Base-by-base conservation (phyloP, 2,329 filamentous ascomycete species). In the Pseudocercospora crystallina region DNA sequence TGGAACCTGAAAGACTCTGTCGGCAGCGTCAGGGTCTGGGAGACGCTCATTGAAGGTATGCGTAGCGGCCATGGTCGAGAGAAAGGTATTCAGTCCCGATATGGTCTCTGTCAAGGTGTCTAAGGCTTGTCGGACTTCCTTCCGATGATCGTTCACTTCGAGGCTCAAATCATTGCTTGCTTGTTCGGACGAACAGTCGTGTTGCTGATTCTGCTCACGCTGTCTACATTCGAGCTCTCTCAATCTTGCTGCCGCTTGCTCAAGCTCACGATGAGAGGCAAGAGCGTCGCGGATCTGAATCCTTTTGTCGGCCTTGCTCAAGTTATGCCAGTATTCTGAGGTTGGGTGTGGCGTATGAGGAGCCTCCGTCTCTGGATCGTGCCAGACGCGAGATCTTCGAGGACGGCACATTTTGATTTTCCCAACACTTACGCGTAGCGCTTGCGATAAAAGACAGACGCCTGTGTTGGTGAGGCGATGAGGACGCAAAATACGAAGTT, bases 1-100 rank as follows among this genome's bases (percentile, higher is more conserved):
- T 1, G 43, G 43, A 14, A 47, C 20, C 11, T 39, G 34, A 11
- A 47, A 47, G 34, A 47, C 35, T 33, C 35, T 34, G n/a, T 36
- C 39, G 9, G 43, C 43, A 14, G 35, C 33, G 14, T 36, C 11
- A 15, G 34, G 12, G 7, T 17, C 15, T 30, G 32, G 17, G 15
- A 20, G 34, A 32, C 35, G 15, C 29, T 47, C 43, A 20, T 47
- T 47, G 39, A 30, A 42, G 13, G 32, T 26, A 9, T 42, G 39
- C 11, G 39, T 42, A 11, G 17, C 17, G 39, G 32, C 39, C 39
- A 42, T 30, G 13, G 30, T 42, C 20, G 20, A 26, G 20, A 26
- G 20, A 26, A 26, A 26, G 20, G 20, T 7, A 7, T 26, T 26
- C 20, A 26, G 20, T 26, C 20, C 20, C 20, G 20, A 26, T 26